These are phyloP conservation scores for Postia placenta DNA, from an alignment of 768 basidiomycete genomes.

Conservation along the genomic window DNA sequence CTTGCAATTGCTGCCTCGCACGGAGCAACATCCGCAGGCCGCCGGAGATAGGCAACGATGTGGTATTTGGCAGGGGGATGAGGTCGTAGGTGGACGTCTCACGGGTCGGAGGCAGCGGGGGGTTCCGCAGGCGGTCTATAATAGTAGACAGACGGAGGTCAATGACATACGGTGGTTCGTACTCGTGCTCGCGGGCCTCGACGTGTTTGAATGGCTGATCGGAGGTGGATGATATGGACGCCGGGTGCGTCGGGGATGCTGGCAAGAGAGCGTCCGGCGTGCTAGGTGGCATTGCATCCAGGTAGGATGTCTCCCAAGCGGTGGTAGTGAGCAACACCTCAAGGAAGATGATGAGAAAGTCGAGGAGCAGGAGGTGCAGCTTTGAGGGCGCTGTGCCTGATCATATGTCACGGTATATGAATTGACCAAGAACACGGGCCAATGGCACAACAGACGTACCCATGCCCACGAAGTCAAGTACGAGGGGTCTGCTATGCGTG, in stretches of 20 bases:
- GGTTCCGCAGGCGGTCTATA: conserved; percentile 49
- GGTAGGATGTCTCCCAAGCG: conserved; percentile 56
- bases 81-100: conserved; percentile 8
- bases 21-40: conserved; percentile 44
- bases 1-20: conserved; percentile 38
- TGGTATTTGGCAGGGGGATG: conserved; percentile 26
- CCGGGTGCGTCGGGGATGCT: conserved; percentile 24
- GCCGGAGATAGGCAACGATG: conserved; percentile 45
- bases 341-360: conserved; percentile 61
- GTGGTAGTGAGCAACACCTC: conserved; percentile 62
- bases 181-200: conserved; percentile 3
- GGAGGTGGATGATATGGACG: conserved; percentile 9
- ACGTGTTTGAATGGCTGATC: conserved; percentile 7
- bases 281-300: conserved; percentile 33
- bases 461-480: conserved; percentile 77
- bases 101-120: conserved; percentile 29
- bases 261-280: conserved; percentile 35
- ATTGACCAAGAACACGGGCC: not conserved
- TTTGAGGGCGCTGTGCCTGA: conserved; percentile 51
- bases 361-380: conserved; percentile 58
- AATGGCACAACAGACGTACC: conserved; percentile 36
- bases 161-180: conserved; percentile 43
- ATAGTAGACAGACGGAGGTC: conserved; percentile 56
- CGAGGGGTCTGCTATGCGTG: conserved; percentile 51
- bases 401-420: not conserved